Evolutionary conservation across 371 early-diverging fungal species (phyloP), one percentile per base, ranked within the genome.

Genomic region (Saksenaea oblongispora): DNA sequence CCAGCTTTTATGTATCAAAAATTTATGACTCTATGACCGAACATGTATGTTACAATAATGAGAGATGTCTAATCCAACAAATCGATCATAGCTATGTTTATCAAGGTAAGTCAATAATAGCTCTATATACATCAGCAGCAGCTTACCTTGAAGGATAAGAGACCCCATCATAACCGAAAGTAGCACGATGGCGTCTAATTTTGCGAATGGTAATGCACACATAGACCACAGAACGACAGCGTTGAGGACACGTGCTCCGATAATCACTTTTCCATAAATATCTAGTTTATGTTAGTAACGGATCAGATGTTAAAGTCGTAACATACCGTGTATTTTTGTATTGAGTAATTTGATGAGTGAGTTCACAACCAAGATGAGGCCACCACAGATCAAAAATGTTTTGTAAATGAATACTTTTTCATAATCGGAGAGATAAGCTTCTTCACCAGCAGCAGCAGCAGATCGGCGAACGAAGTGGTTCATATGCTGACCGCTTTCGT

Each of bases 171-270:
- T 70, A 4, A 75, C 74, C 27, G 77, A 67, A 26, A 81, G 44
- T 0, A 81, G 56, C 0, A 78, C 72, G 41, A 81, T 71, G 3
- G 82, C 79, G 54, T 75, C 76, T 11, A 81, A 47, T 39, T 70
- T 63, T 34, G 75, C 73, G 67, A 81, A 81, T 15, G 82, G 77
- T 17, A 81, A 59, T n/a, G 82, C 82, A 54, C 82, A 81, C 69
- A 81, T 62, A 26, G 72, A 72, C 82, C 82, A 81, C 1, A 81
- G 60, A 1, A 76, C 64, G 54, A 72, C 63, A 1, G 82, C 79
- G 34, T 76, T 76, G 1, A 81, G 51, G 15, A 81, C n/a, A 28
- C 82, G 71, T 15, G 75, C 71, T 11, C 64, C 63, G 53, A 81
- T 78, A 34, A 81, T 78, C 41, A 81, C 65, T 56, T 73, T 81